Evolutionary conservation across 495 filamentous ascomycete species (phyloP).

Genomic region (Apiosordaria backusii): DNA sequence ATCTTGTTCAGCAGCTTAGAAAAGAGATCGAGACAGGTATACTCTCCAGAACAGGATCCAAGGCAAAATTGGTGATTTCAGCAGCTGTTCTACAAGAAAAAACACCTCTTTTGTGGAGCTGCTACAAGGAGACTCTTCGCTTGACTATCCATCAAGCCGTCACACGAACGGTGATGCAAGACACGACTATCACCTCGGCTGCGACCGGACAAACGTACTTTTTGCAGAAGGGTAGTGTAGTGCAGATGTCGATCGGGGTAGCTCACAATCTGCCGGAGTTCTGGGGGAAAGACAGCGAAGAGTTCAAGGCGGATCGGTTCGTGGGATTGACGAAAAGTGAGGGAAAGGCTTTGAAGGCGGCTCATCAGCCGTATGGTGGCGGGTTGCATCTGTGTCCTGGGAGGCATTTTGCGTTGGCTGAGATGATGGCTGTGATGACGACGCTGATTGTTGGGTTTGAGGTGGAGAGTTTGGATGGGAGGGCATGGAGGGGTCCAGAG

Average conservation of each 20-base stretch:
- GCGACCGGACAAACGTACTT: conserved; percentile 13
- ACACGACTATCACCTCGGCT: conserved; percentile 9
- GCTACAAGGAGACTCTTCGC: conserved; percentile 19
- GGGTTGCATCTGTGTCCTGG: conserved; percentile 20
- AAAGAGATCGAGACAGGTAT: conserved; percentile 11
- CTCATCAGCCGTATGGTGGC: conserved; percentile 20
- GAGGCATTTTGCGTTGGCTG: conserved; percentile 18
- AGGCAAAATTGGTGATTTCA: not conserved
- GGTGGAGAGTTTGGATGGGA: conserved; percentile 7
- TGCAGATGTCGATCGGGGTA: conserved; percentile 14
- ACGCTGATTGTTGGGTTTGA: conserved; percentile 18
- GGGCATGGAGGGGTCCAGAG: conserved; percentile 9
- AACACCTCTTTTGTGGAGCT: conserved; percentile 17
- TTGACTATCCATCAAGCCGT: conserved; percentile 13
- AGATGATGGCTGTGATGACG: conserved; percentile 22
- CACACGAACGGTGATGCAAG: conserved; percentile 16
- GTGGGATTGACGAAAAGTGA: conserved; percentile 9
- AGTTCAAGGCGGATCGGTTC: conserved; percentile 19
- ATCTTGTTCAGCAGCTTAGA: not conserved
- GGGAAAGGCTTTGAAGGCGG: conserved; percentile 5
- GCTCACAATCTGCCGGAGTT: conserved; percentile 7
- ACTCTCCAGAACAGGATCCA: not conserved
- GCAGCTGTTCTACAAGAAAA: conserved; percentile 5
- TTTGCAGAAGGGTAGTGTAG: conserved; percentile 11
- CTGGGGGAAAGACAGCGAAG: conserved; percentile 15